Conservation (phyloP, 2,329 filamentous ascomycete genomes). For the Talaromyces sp. region DNA sequence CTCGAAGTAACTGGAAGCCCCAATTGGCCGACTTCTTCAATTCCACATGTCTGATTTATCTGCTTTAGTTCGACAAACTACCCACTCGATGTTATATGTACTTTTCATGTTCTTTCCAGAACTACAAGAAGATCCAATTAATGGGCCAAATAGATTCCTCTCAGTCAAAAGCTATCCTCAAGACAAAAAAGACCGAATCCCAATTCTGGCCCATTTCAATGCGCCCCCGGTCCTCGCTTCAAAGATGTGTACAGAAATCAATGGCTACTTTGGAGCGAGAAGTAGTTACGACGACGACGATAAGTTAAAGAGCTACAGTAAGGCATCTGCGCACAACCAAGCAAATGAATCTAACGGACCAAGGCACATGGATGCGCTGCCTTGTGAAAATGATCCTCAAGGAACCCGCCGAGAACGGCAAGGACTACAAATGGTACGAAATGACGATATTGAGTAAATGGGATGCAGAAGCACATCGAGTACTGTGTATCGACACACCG, state of each 20-base stretch:
- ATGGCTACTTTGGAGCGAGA: slow-evolving; percentile 12
- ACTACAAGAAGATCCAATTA: neutral
- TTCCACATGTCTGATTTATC: neutral
- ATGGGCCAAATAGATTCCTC: slow-evolving; percentile 2
- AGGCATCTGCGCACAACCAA: too few relatives aligned
- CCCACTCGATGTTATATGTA: slow-evolving; percentile 17
- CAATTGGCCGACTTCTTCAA: too few relatives aligned
- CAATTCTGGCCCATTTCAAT: slow-evolving; percentile 14
- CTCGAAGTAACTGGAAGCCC: neutral
- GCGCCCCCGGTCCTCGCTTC: slow-evolving; percentile 12
- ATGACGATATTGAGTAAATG: slow-evolving; percentile 17
- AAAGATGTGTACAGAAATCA: slow-evolving; percentile 15
- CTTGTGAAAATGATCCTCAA: slow-evolving; percentile 16
- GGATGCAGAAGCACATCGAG: slow-evolving; percentile 1
- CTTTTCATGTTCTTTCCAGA: neutral
- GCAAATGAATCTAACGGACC: neutral
- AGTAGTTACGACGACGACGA: slow-evolving; percentile 13
- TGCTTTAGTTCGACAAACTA: slow-evolving; percentile 4
- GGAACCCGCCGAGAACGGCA: slow-evolving; percentile 3
- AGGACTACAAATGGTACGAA: slow-evolving; percentile 19
- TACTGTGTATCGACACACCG: slow-evolving; percentile 16
- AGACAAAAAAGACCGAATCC: neutral
- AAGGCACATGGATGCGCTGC: slow-evolving; percentile 18
- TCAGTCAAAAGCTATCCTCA: slow-evolving; percentile 5
- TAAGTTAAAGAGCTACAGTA: slow-evolving; percentile 14